Percentiles rank a stretch among this genome's conserved stretches.
Conservation (phyloP, 148 eudicot species). For the Bassia scoparia region DNA sequence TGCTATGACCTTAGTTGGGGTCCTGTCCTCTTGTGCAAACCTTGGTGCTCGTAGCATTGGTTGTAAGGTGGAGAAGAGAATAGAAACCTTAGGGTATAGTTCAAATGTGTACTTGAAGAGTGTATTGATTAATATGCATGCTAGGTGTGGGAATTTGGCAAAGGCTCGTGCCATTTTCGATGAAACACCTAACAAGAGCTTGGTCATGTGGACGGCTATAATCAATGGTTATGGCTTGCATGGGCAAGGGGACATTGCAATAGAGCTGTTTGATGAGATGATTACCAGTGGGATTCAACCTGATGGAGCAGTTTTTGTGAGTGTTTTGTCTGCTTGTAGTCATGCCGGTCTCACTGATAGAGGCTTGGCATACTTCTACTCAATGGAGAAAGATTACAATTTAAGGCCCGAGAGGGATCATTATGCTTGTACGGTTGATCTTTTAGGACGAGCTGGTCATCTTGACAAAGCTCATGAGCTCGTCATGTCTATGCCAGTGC, state of each 20-base stretch:
- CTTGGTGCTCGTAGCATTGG: slow-evolving; percentile 64
- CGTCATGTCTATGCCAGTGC: slow-evolving; percentile 54
- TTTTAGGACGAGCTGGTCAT: slow-evolving; percentile 78
- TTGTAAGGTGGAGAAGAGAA: slow-evolving; percentile 49
- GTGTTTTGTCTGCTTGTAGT: slow-evolving; percentile 70
- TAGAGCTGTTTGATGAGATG: slow-evolving; percentile 63
- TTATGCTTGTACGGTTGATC: slow-evolving; percentile 70
- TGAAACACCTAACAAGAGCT: slow-evolving; percentile 47
- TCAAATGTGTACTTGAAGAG: slow-evolving; percentile 48
- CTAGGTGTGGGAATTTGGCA: slow-evolving; percentile 67
- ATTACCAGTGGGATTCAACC: slow-evolving; percentile 50
- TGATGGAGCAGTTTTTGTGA: slow-evolving; percentile 58
- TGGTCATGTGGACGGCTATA: slow-evolving; percentile 74
- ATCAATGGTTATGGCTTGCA: slow-evolving; percentile 81
- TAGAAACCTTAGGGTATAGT: slow-evolving; percentile 38
- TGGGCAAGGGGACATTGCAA: slow-evolving; percentile 63
- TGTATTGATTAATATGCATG: slow-evolving; percentile 67
- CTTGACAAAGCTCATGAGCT: slow-evolving; percentile 57
- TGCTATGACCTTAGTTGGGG: slow-evolving; percentile 65
- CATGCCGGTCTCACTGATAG: slow-evolving; percentile 68
- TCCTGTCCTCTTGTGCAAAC: slow-evolving; percentile 71
- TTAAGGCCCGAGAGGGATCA: slow-evolving; percentile 60
- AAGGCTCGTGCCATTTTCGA: slow-evolving; percentile 60
- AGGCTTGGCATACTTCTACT: slow-evolving; percentile 54
- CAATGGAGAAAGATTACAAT: slow-evolving; percentile 50